Evolutionary conservation across 2,329 filamentous ascomycete species (phyloP).

Genomic region (Trichophyton schoenleinii): DNA sequence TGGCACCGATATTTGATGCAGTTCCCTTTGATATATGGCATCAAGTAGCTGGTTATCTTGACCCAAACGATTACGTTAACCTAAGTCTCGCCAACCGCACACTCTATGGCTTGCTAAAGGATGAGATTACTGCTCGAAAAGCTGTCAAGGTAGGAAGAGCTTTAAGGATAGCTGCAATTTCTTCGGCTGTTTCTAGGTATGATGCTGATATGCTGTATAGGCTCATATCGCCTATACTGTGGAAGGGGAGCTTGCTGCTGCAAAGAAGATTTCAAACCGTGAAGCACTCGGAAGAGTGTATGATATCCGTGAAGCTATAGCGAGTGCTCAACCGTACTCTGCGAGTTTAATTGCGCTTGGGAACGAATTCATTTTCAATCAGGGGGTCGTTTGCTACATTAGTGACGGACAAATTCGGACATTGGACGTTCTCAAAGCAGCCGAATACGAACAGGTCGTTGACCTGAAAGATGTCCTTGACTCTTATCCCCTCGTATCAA

Average conservation of each 20-base stretch:
- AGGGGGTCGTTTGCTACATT: slow-evolving; percentile 54
- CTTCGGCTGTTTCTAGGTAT: neutral
- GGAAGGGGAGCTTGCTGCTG: slow-evolving; percentile 32
- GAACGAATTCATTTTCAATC: slow-evolving; percentile 49
- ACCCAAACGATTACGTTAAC: slow-evolving; percentile 46
- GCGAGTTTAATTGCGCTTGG: slow-evolving; percentile 48
- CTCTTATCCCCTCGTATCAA: neutral
- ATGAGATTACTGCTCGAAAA: slow-evolving; percentile 46
- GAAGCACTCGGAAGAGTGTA: slow-evolving; percentile 47
- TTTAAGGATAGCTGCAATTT: neutral
- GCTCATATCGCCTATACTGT: slow-evolving; percentile 31
- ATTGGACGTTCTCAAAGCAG: slow-evolving; percentile 43
- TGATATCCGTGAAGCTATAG: slow-evolving; percentile 49
- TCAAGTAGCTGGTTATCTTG: slow-evolving; percentile 43
- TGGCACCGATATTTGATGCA: slow-evolving; percentile 25
- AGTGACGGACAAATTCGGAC: slow-evolving; percentile 43
- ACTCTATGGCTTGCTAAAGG: slow-evolving; percentile 40
- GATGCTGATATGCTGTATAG: slow-evolving; percentile 22
- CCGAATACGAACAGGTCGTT: slow-evolving; percentile 43
- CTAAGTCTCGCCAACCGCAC: slow-evolving; percentile 42
- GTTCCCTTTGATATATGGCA: slow-evolving; percentile 56
- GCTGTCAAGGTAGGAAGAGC: slow-evolving; percentile 42
- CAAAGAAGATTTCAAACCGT: slow-evolving; percentile 34
- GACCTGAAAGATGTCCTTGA: slow-evolving; percentile 28
- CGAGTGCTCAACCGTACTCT: slow-evolving; percentile 50